Evolutionary conservation across 2,329 filamentous ascomycete genomes (phyloP), one percentile per base, ranked within the genome.

Genomic region (Bimuria novae-zelandiae): DNA sequence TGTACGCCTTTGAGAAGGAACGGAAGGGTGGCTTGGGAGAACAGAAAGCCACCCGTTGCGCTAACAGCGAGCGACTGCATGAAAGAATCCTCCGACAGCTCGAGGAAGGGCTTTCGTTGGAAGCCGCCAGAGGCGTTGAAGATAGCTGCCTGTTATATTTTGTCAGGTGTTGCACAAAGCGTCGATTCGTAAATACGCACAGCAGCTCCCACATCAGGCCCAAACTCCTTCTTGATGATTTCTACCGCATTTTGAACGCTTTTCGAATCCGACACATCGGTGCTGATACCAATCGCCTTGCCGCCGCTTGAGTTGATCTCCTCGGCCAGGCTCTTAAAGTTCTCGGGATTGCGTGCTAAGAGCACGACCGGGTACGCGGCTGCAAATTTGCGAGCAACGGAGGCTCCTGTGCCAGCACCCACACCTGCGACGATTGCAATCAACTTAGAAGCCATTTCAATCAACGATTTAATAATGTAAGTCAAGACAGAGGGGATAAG

Each of bases 21-120:
- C 0, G 92, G 91, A 0, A 96, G 75, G 0, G 84, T 78, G 2
- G 81, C 79, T 71, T 93, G 86, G 0, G 89, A 85, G 72, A 96
- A 96, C 63, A 87, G 76, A 72, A 90, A 91, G 23, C 89, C 87
- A 11, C 90, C 90, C 30, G 80, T 80, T 6, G 64, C 66, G 29
- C 61, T 68, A 8, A 80, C 79, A 23, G 79, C 75, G 51, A 79
- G 79, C 2, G 79, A 79, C 11, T 69, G 71, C 30, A 73, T 69
- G 63, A 87, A 87, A 23, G 86, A 83, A 30, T 82, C 77, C 47
- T 83, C 79, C 0, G 79, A 82, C 53, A 86, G 71, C 52, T 87
- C 85, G 8, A 88, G 73, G 55, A 89, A 82, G 0, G 84, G 80
- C 67, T 86, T 86, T 44, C 83, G 74, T 23, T 79, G 72, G 52